Evolutionary conservation across 1,139 yeast genomes (phyloP).

Genomic region (Suhomyces bolitotheri): DNA sequence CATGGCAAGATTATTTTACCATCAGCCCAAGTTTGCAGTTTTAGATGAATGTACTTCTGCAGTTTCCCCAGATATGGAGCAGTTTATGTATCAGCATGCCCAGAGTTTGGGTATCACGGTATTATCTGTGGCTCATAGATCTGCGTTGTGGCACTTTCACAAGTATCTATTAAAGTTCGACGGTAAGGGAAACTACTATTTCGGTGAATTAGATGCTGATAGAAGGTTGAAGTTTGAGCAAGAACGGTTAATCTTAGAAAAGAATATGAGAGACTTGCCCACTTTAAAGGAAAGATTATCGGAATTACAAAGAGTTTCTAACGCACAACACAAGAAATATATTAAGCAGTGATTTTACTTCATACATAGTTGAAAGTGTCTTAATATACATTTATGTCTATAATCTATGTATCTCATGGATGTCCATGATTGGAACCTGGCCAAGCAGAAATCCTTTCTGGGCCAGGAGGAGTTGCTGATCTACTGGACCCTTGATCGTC

Average conservation of each 20-base stretch:
- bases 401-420: slow-evolving; percentile 34
- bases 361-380: too few relatives aligned
- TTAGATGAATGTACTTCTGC: slow-evolving; percentile 96
- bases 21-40: slow-evolving; percentile 89
- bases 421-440: slow-evolving; percentile 70
- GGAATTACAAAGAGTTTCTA: slow-evolving; percentile 55
- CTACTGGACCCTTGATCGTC: slow-evolving; percentile 25
- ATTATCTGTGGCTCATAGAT: slow-evolving; percentile 87
- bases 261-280: slow-evolving; percentile 66
- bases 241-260: slow-evolving; percentile 65
- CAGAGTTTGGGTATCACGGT: slow-evolving; percentile 78
- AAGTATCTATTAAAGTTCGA: slow-evolving; percentile 78
- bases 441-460: slow-evolving; percentile 59
- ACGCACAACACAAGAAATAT: slow-evolving; percentile 37
- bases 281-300: slow-evolving; percentile 61
- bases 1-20: slow-evolving; percentile 89
- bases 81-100: slow-evolving; percentile 84
- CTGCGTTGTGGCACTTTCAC: slow-evolving; percentile 93
- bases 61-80: slow-evolving; percentile 88
- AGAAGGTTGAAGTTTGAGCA: slow-evolving; percentile 69
- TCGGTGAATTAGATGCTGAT: slow-evolving; percentile 68
- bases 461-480: slow-evolving; percentile 37
- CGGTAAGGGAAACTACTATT: slow-evolving; percentile 76
- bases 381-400: neutral
- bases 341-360: slow-evolving; percentile 2